Evolutionary conservation across 257 asterid species (phyloP), one percentile per base, ranked within the genome.

Genomic region (Agastache rugosa): DNA sequence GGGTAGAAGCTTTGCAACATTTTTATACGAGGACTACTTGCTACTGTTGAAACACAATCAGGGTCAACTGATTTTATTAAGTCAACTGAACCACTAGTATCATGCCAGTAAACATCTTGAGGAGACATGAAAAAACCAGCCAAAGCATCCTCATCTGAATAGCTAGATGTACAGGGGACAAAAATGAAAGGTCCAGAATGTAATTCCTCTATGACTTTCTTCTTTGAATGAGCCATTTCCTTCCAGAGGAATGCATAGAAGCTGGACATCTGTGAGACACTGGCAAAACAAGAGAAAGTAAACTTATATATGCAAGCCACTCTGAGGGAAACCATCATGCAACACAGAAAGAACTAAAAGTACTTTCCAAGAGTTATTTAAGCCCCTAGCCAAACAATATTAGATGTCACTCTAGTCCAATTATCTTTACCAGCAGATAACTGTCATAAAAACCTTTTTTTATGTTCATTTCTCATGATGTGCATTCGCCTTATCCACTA

Each of bases 41-140:
- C 60, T 37, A 55, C 47, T 23, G 74, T 80, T 55, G 85, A 51
- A 44, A 44, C 86, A 77, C 70, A 51, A 27, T 80, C 81, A 50
- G 80, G 76, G 67, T 75, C 60, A 72, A 56, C 66, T 55, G 73
- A 71, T 81, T 87, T 78, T 73, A 73, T 67, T 72, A 70, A 81
- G 81, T 86, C 92, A 51, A 79, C 66, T 67, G 86, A 77, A 60
- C 86, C 89, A 72, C 87, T 87, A 66, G 67, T 69, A 75, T 92
- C 98, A 54, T 76, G 89, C 99, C 99, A 95, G 70, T 81, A 90
- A 48, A 95, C 96, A 64, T 90, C 97, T 75, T 80, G 85, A 74
- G 87, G 83, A 65, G 97, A 83, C 79, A 92, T 72, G 58, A 95
- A 81, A 10, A 77, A 75, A 82, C 99, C 99, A 83, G 83, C 71